Percentiles rank a stretch among this genome's conserved stretches.
phyloP scores from a whole-genome alignment of 768 basidiomycete species.

The Phylloporus scabripes region DNA sequence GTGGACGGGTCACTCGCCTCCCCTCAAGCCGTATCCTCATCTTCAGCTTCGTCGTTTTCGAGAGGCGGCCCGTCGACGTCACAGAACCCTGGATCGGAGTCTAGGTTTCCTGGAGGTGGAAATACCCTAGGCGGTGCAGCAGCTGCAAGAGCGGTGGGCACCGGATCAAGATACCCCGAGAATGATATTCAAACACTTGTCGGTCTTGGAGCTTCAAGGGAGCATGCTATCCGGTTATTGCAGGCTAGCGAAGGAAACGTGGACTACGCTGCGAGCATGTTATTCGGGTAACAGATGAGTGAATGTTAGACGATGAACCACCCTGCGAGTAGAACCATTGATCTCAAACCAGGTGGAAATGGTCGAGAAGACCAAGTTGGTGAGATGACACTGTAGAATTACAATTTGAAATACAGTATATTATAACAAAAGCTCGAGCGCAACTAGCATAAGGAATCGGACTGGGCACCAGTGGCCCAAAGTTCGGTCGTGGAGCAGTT shows the following conservation, averaged over 20 bases:
- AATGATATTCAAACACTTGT: constrained; percentile 57
- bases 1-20: constrained; percentile 18
- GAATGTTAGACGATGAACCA: neutral
- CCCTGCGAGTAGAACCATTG: neutral
- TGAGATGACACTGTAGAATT: neutral
- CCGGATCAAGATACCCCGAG: constrained; percentile 53
- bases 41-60: constrained; percentile 11
- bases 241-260: constrained; percentile 81
- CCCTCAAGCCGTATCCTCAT: constrained; percentile 14
- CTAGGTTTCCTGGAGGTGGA: constrained; percentile 66
- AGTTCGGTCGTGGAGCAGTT: neutral
- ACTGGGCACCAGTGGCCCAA: too few species aligned
- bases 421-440: too few species aligned
- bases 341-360: too few species aligned
- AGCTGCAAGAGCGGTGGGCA: constrained; percentile 32
- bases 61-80: constrained; percentile 15
- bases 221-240: constrained; percentile 70
- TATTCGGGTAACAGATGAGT: constrained; percentile 48
- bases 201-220: constrained; percentile 70
- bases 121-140: constrained; percentile 51
- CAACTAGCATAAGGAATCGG: too few species aligned
- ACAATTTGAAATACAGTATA: neutral
- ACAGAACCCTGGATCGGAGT: constrained; percentile 38
- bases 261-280: constrained; percentile 80
- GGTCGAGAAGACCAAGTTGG: neutral